phyloP scores from a whole-genome alignment of 805 yeast genomes.

The Kockiozyma suomiensis region DNA sequence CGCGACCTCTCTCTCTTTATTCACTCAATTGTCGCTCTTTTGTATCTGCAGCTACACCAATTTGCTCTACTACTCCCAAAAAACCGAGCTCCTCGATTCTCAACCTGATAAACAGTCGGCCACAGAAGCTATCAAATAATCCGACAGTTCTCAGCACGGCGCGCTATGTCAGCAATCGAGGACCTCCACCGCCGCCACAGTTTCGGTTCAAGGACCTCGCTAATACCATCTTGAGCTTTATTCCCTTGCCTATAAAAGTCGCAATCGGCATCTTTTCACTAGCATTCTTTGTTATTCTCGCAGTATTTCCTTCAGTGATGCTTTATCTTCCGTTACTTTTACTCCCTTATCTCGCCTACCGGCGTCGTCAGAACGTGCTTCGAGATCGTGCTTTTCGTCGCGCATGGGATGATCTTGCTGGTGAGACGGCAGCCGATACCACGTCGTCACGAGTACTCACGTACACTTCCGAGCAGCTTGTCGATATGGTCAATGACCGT shows the following conservation, averaged over 20 bases:
- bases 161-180: not conserved
- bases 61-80: not conserved
- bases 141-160: not conserved
- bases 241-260: conserved; percentile 24
- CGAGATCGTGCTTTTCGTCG: conserved; percentile 22
- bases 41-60: not conserved
- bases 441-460: conserved; percentile 6
- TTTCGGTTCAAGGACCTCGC: not conserved
- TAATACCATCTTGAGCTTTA: not conserved
- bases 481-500: conserved; percentile 17
- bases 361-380: conserved; percentile 13
- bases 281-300: conserved; percentile 15
- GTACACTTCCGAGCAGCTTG: conserved; percentile 19
- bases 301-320: conserved; percentile 17
- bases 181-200: not conserved
- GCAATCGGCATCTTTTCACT: conserved; percentile 16
- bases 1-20: not conserved
- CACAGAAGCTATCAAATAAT: not conserved
- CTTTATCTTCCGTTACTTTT: conserved; percentile 22
- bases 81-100: not conserved
- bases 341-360: conserved; percentile 14
- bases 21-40: not conserved
- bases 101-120: conserved; percentile 1
- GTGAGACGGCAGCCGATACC: conserved; percentile 21
- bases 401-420: conserved; percentile 19